phyloP scores from a whole-genome alignment of 2,329 filamentous ascomycete species.

The Chrysosphaeria jannelii region DNA sequence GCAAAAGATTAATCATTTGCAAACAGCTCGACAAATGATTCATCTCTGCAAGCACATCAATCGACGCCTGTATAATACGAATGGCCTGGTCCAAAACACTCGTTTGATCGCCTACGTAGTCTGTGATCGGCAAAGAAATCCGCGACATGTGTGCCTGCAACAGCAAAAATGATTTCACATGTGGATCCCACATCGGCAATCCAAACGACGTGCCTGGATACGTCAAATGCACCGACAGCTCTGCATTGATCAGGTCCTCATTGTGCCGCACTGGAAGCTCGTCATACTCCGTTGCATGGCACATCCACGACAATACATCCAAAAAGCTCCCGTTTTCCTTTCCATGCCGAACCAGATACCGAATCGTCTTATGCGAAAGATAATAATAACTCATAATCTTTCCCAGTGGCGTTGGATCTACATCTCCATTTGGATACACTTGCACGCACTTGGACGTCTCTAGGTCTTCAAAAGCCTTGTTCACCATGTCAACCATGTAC shows the following conservation, averaged over 20 bases:
- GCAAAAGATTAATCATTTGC: constrained; percentile 59
- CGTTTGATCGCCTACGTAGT: constrained; percentile 86
- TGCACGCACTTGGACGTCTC: constrained; percentile 60
- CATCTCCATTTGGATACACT: constrained; percentile 59
- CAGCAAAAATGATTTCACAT: constrained; percentile 83
- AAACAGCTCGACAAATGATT: constrained; percentile 48
- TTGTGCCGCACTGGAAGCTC: constrained; percentile 95
- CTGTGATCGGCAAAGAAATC: constrained; percentile 72
- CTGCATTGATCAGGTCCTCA: constrained; percentile 86
- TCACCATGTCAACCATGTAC: constrained; percentile 81
- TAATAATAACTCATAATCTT: constrained; percentile 99
- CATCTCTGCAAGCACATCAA: constrained; percentile 82
- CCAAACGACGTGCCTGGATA: constrained; percentile 26
- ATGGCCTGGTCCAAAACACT: constrained; percentile 84
- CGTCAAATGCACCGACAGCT: constrained; percentile 57
- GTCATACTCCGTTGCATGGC: constrained; percentile 77
- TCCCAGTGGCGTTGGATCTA: constrained; percentile 69
- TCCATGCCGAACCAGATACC: constrained; percentile 44
- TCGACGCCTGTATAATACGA: constrained; percentile 82
- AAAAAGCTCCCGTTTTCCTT: constrained; percentile 34
- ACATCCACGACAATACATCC: constrained; percentile 78
- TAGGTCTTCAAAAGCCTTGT: constrained; percentile 56
- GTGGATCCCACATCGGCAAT: constrained; percentile 91
- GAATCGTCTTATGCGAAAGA: constrained; percentile 78
- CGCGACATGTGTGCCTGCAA: constrained; percentile 88